Base-by-base conservation (phyloP, 176 grass and related monocot species). In the Tillandsia leiboldiana region DNA sequence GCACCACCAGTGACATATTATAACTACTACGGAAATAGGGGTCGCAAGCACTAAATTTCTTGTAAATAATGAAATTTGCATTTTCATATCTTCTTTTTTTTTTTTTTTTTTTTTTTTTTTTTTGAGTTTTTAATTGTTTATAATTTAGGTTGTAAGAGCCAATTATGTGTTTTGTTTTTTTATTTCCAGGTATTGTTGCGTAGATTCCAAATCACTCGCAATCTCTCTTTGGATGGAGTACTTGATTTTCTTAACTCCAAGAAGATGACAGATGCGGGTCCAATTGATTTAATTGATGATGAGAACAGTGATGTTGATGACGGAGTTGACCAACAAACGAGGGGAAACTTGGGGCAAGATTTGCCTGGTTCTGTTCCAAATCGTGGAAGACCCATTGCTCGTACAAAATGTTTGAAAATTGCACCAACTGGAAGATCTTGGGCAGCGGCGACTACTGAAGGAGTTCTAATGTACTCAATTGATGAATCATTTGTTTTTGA, bases 211-310 rank as follows among this genome's bases (percentile, higher is more conserved):
- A 87, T 90, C 78, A 99, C 94, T 77, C 82, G 87, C 72, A 99
- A 99, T 81, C 86, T 99, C 51, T 93, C 94, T 8, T 77, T 99
- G 68, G 94, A 99, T 68, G 94, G 94, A 51, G 89, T 93, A 63
- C 89, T 99, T 75, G 94, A 99, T 81, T 93, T 99, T 77, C 75
- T 92, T n/a, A 93, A 99, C 82, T 99, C 94, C 0, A 99, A 93
- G 61, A 93, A 75, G 65, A 99, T 99, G 94, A 99, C 94, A 15
- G 89, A 85, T 78, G 89, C 87, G 15, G 94, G 94, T 47, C 77
- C 94, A 23, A 51, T 99, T 71, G 89, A 99, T 87, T 77, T 99
- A 48, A 99, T 99, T 73, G 87, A 99, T 72, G 89, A 93, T 48
- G 76, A 85, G n/a, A 79, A 93, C 64, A 85, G 79, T 79, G 94